Evolutionary conservation across 1,284 basidiomycete species (phyloP), one percentile per base, ranked within the genome.

Genomic region (Melampsora larici-populina): DNA sequence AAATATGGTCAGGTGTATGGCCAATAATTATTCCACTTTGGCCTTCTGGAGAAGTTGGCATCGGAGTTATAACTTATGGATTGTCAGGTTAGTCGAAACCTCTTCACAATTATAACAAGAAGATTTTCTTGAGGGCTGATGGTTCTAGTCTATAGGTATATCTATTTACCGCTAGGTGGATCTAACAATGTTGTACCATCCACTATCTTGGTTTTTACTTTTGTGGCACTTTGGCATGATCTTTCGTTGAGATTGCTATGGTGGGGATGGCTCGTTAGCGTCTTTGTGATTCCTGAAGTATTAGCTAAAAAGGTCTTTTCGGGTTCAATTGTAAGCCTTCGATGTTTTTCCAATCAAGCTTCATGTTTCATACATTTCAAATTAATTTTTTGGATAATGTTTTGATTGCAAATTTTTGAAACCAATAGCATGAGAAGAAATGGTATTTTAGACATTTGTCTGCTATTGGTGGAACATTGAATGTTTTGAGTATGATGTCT

Each of bases 201-300:
- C 26, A 93, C 89, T 0, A 80, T 91, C 7, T 85, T 97, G 24
- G 90, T 97, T 40, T 99, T 99, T 86, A 92, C 95, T 0, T 99
- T 99, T 83, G 96, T 98, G n/a, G 97, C 97, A 0, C 86, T 99
- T 18, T 99, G 97, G 97, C 96, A 99, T 82, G 96, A 98, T 83
- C 86, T 99, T 0, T 91, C 91, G 0, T 90, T 97, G 84, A 88
- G 88, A 66, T 87, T 99, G 7, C 87, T 99, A 0, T 90, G 93
- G 0, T 99, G 97, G 97, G 96, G 96, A 0, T 99, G 96, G 96
- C 89, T 97, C 13, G 88, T 97, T 74, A 92, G 89, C 81, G 82
- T 97, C 60, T 97, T 99, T 84, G 90, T 99, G 78, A 80, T 95
- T 0, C 96, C 96, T 0, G 96, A 99, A 84, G 82, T 97, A 24